Percentiles rank a stretch among this genome's conserved stretches.
These are phyloP conservation scores for Lobosporangium transversale DNA, from an alignment of 192 early-diverging fungal species.

Conservation along the genomic window DNA sequence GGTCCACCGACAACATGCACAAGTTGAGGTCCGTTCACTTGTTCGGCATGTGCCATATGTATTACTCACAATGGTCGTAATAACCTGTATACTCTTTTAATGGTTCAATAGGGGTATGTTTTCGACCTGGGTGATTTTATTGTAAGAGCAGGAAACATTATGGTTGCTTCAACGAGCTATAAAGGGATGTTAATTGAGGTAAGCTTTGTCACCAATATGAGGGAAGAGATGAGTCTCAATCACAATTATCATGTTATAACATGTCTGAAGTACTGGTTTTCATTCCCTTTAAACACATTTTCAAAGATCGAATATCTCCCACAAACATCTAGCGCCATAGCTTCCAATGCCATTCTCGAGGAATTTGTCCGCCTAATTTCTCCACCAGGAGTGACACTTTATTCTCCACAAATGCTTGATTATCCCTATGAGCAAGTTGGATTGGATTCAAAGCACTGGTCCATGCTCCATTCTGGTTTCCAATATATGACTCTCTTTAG, in stretches of 20 bases:
- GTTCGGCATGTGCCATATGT: no score
- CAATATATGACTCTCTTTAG: slow-evolving; percentile 65
- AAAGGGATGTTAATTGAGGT: slow-evolving; percentile 68
- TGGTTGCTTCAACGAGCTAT: slow-evolving; percentile 61
- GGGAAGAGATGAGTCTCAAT: neutral
- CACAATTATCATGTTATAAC: no score
- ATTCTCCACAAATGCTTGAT: slow-evolving; percentile 55
- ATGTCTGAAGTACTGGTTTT: no score
- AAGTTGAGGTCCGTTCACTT: slow-evolving; percentile 52
- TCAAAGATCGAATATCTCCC: slow-evolving; percentile 64
- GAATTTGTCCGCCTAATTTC: slow-evolving; percentile 62
- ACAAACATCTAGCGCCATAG: slow-evolving; percentile 55
- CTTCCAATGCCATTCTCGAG: slow-evolving; percentile 53
- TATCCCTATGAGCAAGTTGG: slow-evolving; percentile 64
- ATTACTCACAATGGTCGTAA: no score
- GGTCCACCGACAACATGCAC: slow-evolving; percentile 60
- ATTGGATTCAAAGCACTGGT: slow-evolving; percentile 57
- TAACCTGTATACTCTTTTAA: neutral
- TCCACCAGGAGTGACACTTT: slow-evolving; percentile 57
- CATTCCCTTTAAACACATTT: neutral
- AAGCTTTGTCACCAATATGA: neutral
- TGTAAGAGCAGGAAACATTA: slow-evolving; percentile 62
- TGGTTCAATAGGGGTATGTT: slow-evolving; percentile 51
- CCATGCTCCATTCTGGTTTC: slow-evolving; percentile 61
- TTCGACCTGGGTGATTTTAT: slow-evolving; percentile 66